Conservation (phyloP, 805 yeast species). For the Candida montana region DNA sequence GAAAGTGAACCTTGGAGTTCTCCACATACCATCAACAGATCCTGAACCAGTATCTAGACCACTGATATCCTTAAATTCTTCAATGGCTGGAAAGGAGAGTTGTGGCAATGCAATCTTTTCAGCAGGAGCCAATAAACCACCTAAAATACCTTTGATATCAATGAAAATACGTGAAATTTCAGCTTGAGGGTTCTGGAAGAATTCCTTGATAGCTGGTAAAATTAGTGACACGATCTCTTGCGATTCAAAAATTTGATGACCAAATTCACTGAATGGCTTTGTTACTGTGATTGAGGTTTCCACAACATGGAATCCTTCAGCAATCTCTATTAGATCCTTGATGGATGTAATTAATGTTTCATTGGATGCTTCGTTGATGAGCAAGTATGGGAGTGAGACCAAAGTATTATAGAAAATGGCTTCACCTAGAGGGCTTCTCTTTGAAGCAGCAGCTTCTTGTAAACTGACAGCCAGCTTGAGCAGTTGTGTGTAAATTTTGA, state of each 20-base stretch:
- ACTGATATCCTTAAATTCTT: conserved; percentile 27
- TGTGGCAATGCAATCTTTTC: conserved; percentile 20
- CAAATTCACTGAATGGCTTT: conserved; percentile 21
- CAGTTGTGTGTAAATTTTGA: conserved; percentile 47
- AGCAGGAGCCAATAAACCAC: conserved; percentile 12
- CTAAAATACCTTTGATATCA: conserved; percentile 26
- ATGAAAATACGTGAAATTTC: conserved; percentile 27
- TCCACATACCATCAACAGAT: conserved; percentile 64
- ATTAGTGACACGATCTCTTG: conserved; percentile 44
- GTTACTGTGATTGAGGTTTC: conserved; percentile 20
- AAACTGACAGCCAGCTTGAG: conserved; percentile 51
- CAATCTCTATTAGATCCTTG: conserved; percentile 35
- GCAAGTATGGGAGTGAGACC: conserved; percentile 60
- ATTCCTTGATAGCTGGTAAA: conserved; percentile 38
- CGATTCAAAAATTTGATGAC: conserved; percentile 44
- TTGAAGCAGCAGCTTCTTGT: conserved; percentile 33
- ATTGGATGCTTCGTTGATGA: conserved; percentile 36
- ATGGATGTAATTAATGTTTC: conserved; percentile 34
- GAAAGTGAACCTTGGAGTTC: conserved; percentile 52
- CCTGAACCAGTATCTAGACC: conserved; percentile 36
- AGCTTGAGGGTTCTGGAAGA: conserved; percentile 21
- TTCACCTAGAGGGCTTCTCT: conserved; percentile 59
- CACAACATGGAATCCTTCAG: conserved; percentile 34
- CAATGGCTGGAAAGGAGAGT: conserved; percentile 32
- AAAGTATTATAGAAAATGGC: conserved; percentile 58